Base-by-base conservation (phyloP, 1,139 yeast species). In the Ogataea hybrid region DNA sequence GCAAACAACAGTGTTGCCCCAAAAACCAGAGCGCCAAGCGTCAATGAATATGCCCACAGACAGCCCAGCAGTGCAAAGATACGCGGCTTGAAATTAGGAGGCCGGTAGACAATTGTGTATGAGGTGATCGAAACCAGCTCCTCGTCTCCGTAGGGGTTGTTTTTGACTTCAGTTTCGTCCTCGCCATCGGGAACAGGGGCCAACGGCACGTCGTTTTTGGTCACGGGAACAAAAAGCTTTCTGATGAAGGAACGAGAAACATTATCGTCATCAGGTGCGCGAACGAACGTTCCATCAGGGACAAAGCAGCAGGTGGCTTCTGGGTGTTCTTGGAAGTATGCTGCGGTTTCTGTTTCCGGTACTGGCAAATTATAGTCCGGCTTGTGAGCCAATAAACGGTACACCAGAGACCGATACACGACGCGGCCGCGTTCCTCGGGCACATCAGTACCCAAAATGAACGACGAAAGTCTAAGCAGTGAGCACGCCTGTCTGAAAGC, bases 261-360 rank as follows among this genome's bases (percentile, higher is more conserved):
- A 8, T 81, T 80, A 57, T 89, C 97, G 48, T 77, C 76, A 45
- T 79, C 84, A 1, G 98, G 98, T 0, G 90, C 98, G 41, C 98
- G 76, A 28, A 89, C 79, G 56, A 77, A 84, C 36, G 70, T 69
- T 2, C 99, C 98, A 63, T 87, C 82, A 1, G 88, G 88, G 2
- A 83, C 75, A 58, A 84, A 85, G 38, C 68, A 71, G 2, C 84
- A 79, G 30, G 66, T 65, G 0, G 70, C 59, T 4, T 35, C 33
- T 1, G 70, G 64, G 42, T 75, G 61, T 7, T 67, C 64, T 16
- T 60, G 53, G 52, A 84, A 82, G 6, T 69, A 59, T 7, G 53
- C 56, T 10, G 52, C 46, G 0, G 86, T 81, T 41, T 75, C 77
- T 11, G 65, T 61, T 25, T 67, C 56, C 0, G 81, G 68, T 21